phyloP scores from a whole-genome alignment of 169 alveolate species.

The Plasmodium cynomolgi region DNA sequence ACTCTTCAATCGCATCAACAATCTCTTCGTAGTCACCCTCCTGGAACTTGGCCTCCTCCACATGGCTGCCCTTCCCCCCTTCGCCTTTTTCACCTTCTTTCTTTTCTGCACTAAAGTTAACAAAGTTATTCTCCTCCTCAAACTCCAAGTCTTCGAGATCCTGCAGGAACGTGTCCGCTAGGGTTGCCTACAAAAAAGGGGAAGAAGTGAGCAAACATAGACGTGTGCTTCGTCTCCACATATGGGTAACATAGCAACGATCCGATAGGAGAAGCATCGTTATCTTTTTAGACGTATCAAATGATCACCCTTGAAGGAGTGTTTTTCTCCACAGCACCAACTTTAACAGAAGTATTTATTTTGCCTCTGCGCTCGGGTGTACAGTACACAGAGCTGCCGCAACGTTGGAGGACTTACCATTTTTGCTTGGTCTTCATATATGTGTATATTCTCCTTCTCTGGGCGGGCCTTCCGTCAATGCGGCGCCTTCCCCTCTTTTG shows the following conservation, averaged over 20 bases:
- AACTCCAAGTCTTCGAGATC: slow-evolving; percentile 83
- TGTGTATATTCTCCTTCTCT: not conserved
- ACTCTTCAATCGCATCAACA: slow-evolving; percentile 84
- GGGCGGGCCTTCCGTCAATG: not conserved
- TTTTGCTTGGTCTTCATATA: not conserved
- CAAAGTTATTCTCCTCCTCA: slow-evolving; percentile 52
- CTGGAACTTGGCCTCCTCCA: slow-evolving; percentile 4
- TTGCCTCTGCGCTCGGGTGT: too few relatives aligned
- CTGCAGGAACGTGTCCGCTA: slow-evolving; percentile 83
- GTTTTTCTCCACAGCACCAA: not conserved
- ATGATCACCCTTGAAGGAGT: not conserved
- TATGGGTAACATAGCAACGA: not conserved
- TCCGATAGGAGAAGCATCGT: not conserved
- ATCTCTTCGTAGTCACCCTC: slow-evolving; percentile 77
- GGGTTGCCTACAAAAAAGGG: slow-evolving; percentile 76
- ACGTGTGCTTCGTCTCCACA: not conserved
- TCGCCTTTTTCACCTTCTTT: not conserved
- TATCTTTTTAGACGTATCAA: not conserved
- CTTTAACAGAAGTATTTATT: too few relatives aligned
- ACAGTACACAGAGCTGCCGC: not conserved
- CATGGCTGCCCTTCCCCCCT: not conserved
- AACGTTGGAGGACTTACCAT: not conserved
- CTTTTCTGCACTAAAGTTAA: not conserved
- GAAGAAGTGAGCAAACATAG: not conserved
- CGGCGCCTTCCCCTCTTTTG: not conserved